Evolutionary conservation across 179 eudicot species (phyloP), one percentile per base, ranked within the genome.

Genomic region (Patellifolia procumbens): DNA sequence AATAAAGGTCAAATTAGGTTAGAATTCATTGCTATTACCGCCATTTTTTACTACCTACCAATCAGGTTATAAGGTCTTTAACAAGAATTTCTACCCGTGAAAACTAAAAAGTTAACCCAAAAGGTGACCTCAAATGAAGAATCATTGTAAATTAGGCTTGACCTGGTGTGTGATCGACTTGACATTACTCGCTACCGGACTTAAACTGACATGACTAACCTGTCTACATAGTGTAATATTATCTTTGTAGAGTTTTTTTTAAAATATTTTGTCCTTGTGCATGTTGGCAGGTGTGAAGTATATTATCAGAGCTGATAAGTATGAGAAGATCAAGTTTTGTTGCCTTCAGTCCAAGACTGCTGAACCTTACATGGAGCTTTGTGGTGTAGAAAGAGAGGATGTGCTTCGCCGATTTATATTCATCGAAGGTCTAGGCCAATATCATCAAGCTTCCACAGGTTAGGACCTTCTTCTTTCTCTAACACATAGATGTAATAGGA

Each of bases 371-470:
- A 74, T 95, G 90, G 77, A 82, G 12, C 68, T 88, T 6, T 89
- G 92, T 86, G 97, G 85, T 16, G 83, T 93, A 19, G 86, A 87
- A 1, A 84, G 93, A 31, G 90, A 90, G 82, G 97, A 93, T 82
- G 97, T 95, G 80, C 91, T 86, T 74, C 90, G 88, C 34, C 95
- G 97, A 71, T 90, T 95, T 85, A 79, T 95, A 81, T 95, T 95
- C 80, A 77, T 93, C 76, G 97, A 95, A 87, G 97, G 97, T 63
- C 89, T 86, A 22, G 90, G 84, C 70, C 77, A 70, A 71, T 94
- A 94, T 80, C 97, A 93, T 79, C 97, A 89, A 81, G 97, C 90
- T 56, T 93, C 97, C 58, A 85, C 97, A 71, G 99, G 99, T 94
- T 70, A 81, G 78, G 49, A 72, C 43, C 56, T 26, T 24, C 72